Percentiles rank a stretch among this genome's conserved stretches.
Conservation (phyloP, 2,329 filamentous ascomycete genomes). For the Dactylella cylindrospora region DNA sequence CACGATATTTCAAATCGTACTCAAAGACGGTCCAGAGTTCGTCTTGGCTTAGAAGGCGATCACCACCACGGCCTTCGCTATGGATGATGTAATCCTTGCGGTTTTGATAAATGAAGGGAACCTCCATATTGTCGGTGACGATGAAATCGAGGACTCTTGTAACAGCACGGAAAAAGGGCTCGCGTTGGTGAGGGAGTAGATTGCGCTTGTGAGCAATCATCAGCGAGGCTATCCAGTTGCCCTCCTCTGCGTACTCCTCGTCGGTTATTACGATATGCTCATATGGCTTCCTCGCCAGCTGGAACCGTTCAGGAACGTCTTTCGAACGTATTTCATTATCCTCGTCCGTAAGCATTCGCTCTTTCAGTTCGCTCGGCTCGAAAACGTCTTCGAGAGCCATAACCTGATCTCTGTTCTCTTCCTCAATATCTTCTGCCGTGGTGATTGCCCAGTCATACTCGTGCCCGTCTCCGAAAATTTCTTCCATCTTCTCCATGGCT, state of each 20-base stretch:
- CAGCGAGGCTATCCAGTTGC: constrained; percentile 79
- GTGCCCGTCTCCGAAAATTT: constrained; percentile 90
- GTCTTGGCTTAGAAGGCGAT: constrained; percentile 85
- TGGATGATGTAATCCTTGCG: constrained; percentile 97
- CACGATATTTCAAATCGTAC: constrained; percentile 90
- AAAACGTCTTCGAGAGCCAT: constrained; percentile 97
- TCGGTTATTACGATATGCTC: constrained; percentile 75
- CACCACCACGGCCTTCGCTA: constrained; percentile 63
- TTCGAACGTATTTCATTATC: constrained; percentile 86
- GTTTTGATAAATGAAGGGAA: constrained; percentile 97
- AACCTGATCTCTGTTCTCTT: constrained; percentile 74
- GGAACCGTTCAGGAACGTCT: constrained; percentile 92
- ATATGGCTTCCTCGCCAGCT: constrained; percentile 86
- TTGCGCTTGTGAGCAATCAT: constrained; percentile 81
- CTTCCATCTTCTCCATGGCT: constrained; percentile 91
- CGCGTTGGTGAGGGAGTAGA: constrained; percentile 67
- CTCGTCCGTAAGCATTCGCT: constrained; percentile 92
- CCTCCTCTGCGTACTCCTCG: constrained; percentile 85
- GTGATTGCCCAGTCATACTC: constrained; percentile 90
- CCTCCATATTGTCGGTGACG: constrained; percentile 89
- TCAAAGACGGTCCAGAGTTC: constrained; percentile 96
- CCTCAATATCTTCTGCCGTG: constrained; percentile 63
- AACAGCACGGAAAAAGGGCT: constrained; percentile 83
- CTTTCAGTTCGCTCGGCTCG: constrained; percentile 88
- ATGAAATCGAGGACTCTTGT: constrained; percentile 93